Base-by-base conservation (phyloP, 306 rosid species). In the Cucumis cinereus region DNA sequence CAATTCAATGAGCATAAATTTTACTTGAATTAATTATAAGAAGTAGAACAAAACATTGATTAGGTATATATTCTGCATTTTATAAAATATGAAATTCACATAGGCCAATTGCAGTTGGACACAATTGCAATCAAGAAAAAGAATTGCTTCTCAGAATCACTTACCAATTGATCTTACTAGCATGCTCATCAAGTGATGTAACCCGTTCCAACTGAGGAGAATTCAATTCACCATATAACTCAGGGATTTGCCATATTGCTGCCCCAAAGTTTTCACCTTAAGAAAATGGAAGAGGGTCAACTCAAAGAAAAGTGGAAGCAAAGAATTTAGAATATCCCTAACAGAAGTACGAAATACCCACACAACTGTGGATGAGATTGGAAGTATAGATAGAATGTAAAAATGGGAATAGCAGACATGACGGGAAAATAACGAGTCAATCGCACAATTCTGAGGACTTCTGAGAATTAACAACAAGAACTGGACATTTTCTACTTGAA, bases 191-290 rank as follows among this genome's bases (percentile, higher is more conserved):
- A 41, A 95, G 90, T 49, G 92, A 84, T 61, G 97, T 89, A 63
- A 95, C 85, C 80, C 41, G 82, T 80, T 95, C 98, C 85, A 95
- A 67, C 83, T 92, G 97, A 43, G 99, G 96, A 47, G 98, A 94
- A 82, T 92, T 94, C 57, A 95, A 69, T 81, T 95, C 99, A 43
- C 98, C 99, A 53, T 92, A 95, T 77, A 92, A 79, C 85, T 95
- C 99, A 1, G 99, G 99, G 62, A 95, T 90, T 91, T 92, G 99
- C 99, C 99, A 95, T 88, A 95, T 85, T 11, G 98, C 86, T 49
- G 99, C 98, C 78, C 90, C 98, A 77, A 77, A 83, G 40, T 93
- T 82, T 84, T 95, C 99, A 77, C 98, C 99, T 95, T 74, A n/a
- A 80, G 60, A 84, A 80, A 79, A 82, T 33, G 17, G 41, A 87